phyloP scores from a whole-genome alignment of 1,139 yeast species.

The Torulaspora globosa region DNA sequence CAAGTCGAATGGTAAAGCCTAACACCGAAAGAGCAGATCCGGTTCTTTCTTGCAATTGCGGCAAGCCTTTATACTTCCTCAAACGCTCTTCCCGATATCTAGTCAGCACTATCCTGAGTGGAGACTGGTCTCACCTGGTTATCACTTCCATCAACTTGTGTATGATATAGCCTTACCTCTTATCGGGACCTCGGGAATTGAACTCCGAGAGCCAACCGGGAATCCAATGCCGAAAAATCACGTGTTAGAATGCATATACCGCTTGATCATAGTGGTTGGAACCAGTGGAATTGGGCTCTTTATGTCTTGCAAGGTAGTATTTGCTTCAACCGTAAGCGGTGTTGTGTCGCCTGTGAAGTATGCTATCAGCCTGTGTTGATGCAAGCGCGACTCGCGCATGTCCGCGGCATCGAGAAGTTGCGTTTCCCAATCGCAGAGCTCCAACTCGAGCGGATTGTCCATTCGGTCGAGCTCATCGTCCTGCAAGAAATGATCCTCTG shows the following conservation, averaged over 20 bases:
- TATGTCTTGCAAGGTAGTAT: not conserved
- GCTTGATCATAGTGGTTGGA: slow-evolving; percentile 9
- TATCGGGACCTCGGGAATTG: slow-evolving; percentile 8
- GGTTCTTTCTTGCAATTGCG: not conserved
- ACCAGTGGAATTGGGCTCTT: slow-evolving; percentile 6
- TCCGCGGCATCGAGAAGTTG: slow-evolving; percentile 19
- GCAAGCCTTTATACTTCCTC: not conserved
- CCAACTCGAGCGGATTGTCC: slow-evolving; percentile 24
- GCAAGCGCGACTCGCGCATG: slow-evolving; percentile 14
- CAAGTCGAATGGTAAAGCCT: no score
- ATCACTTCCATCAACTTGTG: not conserved
- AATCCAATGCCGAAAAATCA: slow-evolving; percentile 13
- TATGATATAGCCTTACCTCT: slow-evolving; percentile 1
- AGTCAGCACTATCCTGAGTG: not conserved
- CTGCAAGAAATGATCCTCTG: slow-evolving; percentile 12
- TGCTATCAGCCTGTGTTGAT: slow-evolving; percentile 16
- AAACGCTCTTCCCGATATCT: not conserved
- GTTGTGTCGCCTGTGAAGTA: slow-evolving; percentile 15
- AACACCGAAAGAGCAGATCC: not conserved
- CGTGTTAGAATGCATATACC: slow-evolving; percentile 12
- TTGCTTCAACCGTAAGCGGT: slow-evolving; percentile 1
- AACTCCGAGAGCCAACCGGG: slow-evolving; percentile 10
- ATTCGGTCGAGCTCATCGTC: slow-evolving; percentile 20
- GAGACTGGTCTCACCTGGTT: not conserved
- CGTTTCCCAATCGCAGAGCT: slow-evolving; percentile 24